Base-by-base conservation (phyloP, 495 filamentous ascomycete species). In the Aspergillus bridgeri region DNA sequence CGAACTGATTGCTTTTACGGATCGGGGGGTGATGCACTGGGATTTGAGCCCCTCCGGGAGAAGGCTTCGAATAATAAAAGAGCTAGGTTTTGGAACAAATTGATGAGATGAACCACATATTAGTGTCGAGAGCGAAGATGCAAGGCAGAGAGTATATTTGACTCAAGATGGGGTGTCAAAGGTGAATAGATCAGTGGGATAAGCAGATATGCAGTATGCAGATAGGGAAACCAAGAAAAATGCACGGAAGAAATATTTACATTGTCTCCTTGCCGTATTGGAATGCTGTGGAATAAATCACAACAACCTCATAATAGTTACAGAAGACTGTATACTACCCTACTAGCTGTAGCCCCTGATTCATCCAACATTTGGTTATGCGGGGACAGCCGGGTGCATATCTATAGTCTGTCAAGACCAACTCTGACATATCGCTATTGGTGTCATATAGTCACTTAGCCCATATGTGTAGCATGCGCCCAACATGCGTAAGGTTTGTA, bases 1-100 rank as follows among this genome's bases (percentile, higher is more conserved):
- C 53, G 69, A 74, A 29, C 57, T 81, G n/a, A 56, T 75, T 57
- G 77, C 68, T 8, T 62, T 78, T 11, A 81, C 79, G 17, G 79
- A 81, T 61, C 72, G 66, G 43, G 79, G 79, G 13, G 48, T 81
- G 27, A 71, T 77, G 63, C 51, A 66, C 13, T 71, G 76, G 69
- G 58, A 74, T 63, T 55, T 80, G 17, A 57, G 68, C 9, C 62
- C 67, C 18, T 50, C 45, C 13, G 60, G 62, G 22, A 48, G 51
- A 21, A 56, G 63, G 6, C 54, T 42, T 21, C 60, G 61, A 51
- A 54, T 56, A 20, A 48, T 25, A 5, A 15, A 63, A 27, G 25
- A 42, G n/a, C 29, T 56, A 3, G 45, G 20, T 6, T 17, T 50
- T 55, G 20, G 9, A 47, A 3, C 44, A 22, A 22, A 25, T 24